Conservation (phyloP, 1,284 basidiomycete species). For the Trichosporon sp. region DNA sequence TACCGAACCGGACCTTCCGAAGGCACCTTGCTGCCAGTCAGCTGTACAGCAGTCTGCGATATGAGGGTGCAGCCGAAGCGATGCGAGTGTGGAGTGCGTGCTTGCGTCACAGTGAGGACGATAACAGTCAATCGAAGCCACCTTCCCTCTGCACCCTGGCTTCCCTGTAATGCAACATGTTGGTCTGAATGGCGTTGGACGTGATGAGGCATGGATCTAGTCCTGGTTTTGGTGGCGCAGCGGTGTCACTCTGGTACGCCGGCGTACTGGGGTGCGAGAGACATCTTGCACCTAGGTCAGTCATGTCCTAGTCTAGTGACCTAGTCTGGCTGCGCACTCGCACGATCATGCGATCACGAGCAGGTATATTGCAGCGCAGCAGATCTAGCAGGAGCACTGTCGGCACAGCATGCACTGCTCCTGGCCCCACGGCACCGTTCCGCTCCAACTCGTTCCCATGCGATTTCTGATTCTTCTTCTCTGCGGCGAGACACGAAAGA, state of each 20-base stretch:
- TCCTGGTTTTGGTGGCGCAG: neutral
- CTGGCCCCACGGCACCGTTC: neutral
- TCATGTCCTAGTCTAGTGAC: neutral
- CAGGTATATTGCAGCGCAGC: neutral
- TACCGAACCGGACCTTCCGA: neutral
- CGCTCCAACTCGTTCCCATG: neutral
- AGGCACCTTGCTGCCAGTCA: neutral
- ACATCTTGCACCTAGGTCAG: neutral
- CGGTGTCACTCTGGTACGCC: neutral
- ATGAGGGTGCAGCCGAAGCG: no score
- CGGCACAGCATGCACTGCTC: neutral
- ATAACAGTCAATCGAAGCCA: conserved; percentile 2
- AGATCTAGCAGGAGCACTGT: neutral
- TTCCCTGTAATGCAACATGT: conserved; percentile 13
- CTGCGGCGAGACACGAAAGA: neutral
- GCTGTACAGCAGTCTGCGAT: no score
- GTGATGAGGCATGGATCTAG: neutral
- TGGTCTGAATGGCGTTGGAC: neutral
- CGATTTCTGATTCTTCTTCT: neutral
- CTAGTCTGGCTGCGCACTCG: neutral
- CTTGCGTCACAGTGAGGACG: neutral
- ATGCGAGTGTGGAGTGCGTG: neutral
- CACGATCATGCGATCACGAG: neutral
- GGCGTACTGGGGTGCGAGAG: neutral
- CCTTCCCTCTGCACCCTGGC: neutral